Conservation (phyloP, 257 asterid genomes). For the Penstemon barbatus region DNA sequence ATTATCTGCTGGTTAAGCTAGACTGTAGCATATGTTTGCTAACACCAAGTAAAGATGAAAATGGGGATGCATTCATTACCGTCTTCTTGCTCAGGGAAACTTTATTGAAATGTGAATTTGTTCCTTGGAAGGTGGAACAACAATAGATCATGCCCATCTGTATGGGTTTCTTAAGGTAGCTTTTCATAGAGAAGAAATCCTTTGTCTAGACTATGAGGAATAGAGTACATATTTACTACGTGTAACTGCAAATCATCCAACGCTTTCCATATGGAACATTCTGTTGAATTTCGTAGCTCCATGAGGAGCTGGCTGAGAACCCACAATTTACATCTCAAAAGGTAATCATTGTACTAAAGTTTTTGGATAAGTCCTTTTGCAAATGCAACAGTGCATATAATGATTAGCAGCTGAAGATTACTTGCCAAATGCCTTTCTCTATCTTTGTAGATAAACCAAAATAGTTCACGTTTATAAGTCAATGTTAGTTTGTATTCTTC, state of each 20-base stretch:
- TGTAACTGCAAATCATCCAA: constrained; percentile 12
- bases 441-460: constrained; percentile 4
- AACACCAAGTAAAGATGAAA: constrained; percentile 5
- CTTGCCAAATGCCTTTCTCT: constrained; percentile 14
- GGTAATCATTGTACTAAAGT: not conserved
- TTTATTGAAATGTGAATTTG: not conserved
- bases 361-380: not conserved
- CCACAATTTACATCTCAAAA: not conserved
- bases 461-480: not conserved
- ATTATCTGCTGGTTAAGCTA: constrained; percentile 17
- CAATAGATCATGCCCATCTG: constrained; percentile 8
- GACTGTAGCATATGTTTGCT: constrained; percentile 1
- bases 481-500: constrained; percentile 13
- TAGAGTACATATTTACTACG: not conserved
- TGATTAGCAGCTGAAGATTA: constrained; percentile 1
- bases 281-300: not conserved
- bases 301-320: constrained; percentile 15
- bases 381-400: not conserved
- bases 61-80: not conserved
- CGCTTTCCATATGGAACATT: constrained; percentile 9
- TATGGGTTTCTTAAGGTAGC: not conserved
- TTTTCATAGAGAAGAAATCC: not conserved
- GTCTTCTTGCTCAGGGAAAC: constrained; percentile 1
- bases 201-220: not conserved
- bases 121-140: not conserved